Evolutionary conservation across 164 flowering plant genomes (phyloP).

Genomic region (Aristolochia californica): DNA sequence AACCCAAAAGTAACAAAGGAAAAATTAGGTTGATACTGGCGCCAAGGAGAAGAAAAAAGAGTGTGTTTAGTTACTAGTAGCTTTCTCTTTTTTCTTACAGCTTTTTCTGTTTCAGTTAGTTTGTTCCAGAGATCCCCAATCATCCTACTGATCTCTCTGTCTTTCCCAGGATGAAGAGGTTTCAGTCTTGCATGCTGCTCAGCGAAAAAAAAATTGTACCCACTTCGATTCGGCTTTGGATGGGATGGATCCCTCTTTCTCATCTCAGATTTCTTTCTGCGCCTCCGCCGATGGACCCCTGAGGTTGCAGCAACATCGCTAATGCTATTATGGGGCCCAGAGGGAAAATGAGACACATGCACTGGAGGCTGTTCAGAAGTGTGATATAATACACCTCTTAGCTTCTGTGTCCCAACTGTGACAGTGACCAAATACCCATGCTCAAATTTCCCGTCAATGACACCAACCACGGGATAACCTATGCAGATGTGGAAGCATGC

Average conservation of each 20-base stretch:
- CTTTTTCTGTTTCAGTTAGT: constrained; percentile 46
- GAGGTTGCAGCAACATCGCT: constrained; percentile 11
- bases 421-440: constrained; percentile 72
- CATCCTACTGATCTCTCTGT: constrained; percentile 83
- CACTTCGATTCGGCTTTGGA: constrained; percentile 93
- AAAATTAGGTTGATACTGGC: neutral
- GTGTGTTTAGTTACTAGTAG: neutral
- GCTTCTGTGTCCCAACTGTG: constrained; percentile 45
- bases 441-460: constrained; percentile 77
- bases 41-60: neutral
- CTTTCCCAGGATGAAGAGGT: constrained; percentile 79
- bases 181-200: constrained; percentile 94
- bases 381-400: constrained; percentile 82
- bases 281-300: constrained; percentile 42
- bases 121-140: constrained; percentile 92
- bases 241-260: constrained; percentile 82
- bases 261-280: constrained; percentile 84
- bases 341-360: constrained; percentile 10
- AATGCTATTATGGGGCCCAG: constrained; percentile 4
- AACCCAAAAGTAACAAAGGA: constrained; percentile 3
- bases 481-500: constrained; percentile 17
- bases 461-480: constrained; percentile 48
- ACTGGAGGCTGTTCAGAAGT: constrained; percentile 16
- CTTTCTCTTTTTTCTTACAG: constrained; percentile 34
- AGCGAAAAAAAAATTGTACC: constrained; percentile 88